Evolutionary conservation across 331 rosid species (phyloP).

Genomic region (Acacia pycnantha): DNA sequence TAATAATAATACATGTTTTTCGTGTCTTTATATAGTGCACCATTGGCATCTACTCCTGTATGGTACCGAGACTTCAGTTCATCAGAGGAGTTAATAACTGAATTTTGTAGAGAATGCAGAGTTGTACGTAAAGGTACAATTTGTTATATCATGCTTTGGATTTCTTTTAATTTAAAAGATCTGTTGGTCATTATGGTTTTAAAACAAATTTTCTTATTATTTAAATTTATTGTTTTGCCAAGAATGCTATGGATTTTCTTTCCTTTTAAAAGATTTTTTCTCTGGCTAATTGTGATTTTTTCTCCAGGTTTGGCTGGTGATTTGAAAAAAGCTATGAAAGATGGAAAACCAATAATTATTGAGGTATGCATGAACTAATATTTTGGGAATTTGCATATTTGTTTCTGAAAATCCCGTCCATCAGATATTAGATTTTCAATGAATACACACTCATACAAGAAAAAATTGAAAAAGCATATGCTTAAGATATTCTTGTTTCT

Average conservation of each 20-base stretch:
- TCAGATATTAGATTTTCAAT: neutral
- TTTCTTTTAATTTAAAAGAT: constrained; percentile 11
- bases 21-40: constrained; percentile 59
- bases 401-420: neutral
- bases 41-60: constrained; percentile 80
- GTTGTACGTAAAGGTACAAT: constrained; percentile 85
- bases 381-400: constrained; percentile 4
- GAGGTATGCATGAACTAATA: constrained; percentile 53
- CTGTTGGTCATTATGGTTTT: neutral
- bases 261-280: neutral
- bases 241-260: neutral
- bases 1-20: constrained; percentile 11
- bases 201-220: neutral
- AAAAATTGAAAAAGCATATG: neutral
- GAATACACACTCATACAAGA: neutral
- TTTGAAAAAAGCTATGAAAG: constrained; percentile 97
- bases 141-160: constrained; percentile 15
- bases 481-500: neutral
- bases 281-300: constrained; percentile 25
- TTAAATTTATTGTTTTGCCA: neutral
- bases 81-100: constrained; percentile 84
- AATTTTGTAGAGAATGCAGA: constrained; percentile 97
- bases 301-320: constrained; percentile 91
- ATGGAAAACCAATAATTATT: constrained; percentile 95
- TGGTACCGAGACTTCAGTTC: constrained; percentile 88